Evolutionary conservation across 2,329 filamentous ascomycete species (phyloP).

Genomic region (Pestalotiopsis sp.): DNA sequence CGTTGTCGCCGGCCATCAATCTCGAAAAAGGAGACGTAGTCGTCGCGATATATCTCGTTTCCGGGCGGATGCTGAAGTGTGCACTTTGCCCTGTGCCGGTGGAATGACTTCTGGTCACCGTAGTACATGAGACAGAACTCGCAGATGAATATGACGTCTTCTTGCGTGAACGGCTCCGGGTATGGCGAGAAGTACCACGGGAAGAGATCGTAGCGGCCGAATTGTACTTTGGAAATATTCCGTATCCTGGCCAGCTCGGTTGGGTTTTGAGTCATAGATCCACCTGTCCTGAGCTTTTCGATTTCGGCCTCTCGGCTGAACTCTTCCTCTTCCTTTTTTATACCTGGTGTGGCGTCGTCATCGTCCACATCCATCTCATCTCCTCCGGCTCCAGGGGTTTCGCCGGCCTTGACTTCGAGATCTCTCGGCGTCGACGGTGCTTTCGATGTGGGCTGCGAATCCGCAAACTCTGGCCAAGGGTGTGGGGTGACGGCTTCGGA

Average conservation of each 20-base stretch:
- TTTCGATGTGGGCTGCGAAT: constrained; percentile 47
- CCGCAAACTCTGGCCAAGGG: constrained; percentile 55
- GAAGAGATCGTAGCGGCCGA: constrained; percentile 88
- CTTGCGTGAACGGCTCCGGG: constrained; percentile 83
- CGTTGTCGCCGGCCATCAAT: constrained; percentile 93
- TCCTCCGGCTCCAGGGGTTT: constrained; percentile 43
- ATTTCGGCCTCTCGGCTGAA: constrained; percentile 90
- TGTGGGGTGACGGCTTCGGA: constrained; percentile 58
- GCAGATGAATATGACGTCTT: constrained; percentile 92
- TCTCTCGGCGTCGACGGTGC: constrained; percentile 44
- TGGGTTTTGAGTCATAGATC: constrained; percentile 98
- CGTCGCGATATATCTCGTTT: constrained; percentile 97
- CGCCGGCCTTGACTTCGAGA: constrained; percentile 45
- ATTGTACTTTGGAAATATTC: constrained; percentile 92
- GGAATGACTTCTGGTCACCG: constrained; percentile 78
- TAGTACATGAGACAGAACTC: constrained; percentile 96
- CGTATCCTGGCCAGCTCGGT: constrained; percentile 94
- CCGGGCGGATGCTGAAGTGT: constrained; percentile 89
- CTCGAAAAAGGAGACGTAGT: constrained; percentile 93
- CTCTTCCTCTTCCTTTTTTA: constrained; percentile 50
- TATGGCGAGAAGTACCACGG: constrained; percentile 99
- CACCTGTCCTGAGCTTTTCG: constrained; percentile 89
- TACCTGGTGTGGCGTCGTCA: constrained; percentile 38
- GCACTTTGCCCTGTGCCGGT: constrained; percentile 86
- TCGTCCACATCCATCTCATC: constrained; percentile 61